Evolutionary conservation across 208 protist genomes (phyloP).

Genomic region (Leishmania major): DNA sequence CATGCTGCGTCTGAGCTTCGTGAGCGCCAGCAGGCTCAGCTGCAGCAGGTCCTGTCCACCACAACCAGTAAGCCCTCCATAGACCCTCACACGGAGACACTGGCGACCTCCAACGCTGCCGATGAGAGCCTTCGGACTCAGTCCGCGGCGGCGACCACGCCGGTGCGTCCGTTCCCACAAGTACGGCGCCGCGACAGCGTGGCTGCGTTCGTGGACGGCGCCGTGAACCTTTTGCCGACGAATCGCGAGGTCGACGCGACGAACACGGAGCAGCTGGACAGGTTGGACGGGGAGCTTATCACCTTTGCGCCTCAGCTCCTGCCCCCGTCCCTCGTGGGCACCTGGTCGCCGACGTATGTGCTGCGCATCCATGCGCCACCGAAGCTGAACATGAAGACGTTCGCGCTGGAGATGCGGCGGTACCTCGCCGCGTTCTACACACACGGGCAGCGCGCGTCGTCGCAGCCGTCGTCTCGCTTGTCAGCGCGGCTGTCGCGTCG

Average conservation of each 20-base stretch:
- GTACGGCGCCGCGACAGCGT: neutral
- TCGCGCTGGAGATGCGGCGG: slow-evolving; percentile 25
- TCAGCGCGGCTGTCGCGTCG: neutral
- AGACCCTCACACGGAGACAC: neutral
- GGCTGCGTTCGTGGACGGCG: slow-evolving; percentile 45
- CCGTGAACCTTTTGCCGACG: slow-evolving; percentile 85
- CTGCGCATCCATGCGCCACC: slow-evolving; percentile 37
- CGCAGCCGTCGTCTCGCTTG: neutral
- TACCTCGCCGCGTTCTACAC: slow-evolving; percentile 48
- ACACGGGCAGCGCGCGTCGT: slow-evolving; percentile 14
- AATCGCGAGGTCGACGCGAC: slow-evolving; percentile 70
- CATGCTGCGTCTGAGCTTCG: slow-evolving; percentile 16
- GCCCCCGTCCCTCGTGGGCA: slow-evolving; percentile 52
- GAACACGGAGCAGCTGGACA: slow-evolving; percentile 68
- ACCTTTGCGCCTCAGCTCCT: slow-evolving; percentile 57
- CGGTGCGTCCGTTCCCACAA: neutral
- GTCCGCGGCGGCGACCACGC: neutral
- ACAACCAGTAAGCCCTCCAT: neutral
- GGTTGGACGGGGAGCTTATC: slow-evolving; percentile 64
- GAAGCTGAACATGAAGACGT: slow-evolving; percentile 15
- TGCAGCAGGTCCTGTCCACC: slow-evolving; percentile 17
- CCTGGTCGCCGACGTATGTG: slow-evolving; percentile 78
- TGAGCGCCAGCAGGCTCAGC: slow-evolving; percentile 33
- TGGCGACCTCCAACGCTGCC: neutral
- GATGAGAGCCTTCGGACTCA: neutral